Evolutionary conservation across 371 early-diverging fungal species (phyloP), one percentile per base, ranked within the genome.

Genomic region (Syncephalastrum racemosum): DNA sequence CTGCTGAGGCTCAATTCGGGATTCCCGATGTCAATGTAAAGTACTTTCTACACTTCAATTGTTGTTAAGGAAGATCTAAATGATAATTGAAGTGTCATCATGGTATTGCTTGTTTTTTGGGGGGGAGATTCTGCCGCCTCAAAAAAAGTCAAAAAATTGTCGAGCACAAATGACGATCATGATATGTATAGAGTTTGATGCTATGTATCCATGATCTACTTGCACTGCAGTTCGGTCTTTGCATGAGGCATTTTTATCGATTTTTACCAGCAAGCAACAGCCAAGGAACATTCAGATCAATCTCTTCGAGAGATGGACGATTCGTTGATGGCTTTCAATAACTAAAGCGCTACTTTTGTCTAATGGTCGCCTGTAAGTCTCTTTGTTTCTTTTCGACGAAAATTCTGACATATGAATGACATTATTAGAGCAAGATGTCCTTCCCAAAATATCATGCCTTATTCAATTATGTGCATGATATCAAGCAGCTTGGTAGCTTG

Each of bases 371-470:
- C 23, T 24, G 24, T 54, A 54, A 7, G 44, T 13, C 27, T 19
- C n/a, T n/a, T 18, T 14, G 23, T 43, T 23, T 45, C n/a, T n/a
- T n/a, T n/a, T n/a, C n/a, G n/a, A n/a, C n/a, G n/a, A n/a, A n/a
- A n/a, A n/a, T n/a, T n/a, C n/a, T n/a, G n/a, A n/a, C n/a, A n/a
- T n/a, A n/a, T n/a, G n/a, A n/a, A n/a, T n/a, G n/a, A n/a, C n/a
- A 13, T 36, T 3, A 24, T 36, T 16, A n/a, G 19, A n/a, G 25
- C 24, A 24, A 46, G 2, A 5, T 42, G 8, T 23, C 24, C 27
- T 55, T 55, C 20, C 55, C 47, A 31, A 55, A 55, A 46, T 27
- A 55, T 19, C 55, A 55, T 46, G 6, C 19, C 7, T 22, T 55
- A 3, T 27, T 13, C 4, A 55, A 55, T 19, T 55, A 55, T 36